Conservation (phyloP, 306 rosid genomes). For the Adenanthera pavonina region DNA sequence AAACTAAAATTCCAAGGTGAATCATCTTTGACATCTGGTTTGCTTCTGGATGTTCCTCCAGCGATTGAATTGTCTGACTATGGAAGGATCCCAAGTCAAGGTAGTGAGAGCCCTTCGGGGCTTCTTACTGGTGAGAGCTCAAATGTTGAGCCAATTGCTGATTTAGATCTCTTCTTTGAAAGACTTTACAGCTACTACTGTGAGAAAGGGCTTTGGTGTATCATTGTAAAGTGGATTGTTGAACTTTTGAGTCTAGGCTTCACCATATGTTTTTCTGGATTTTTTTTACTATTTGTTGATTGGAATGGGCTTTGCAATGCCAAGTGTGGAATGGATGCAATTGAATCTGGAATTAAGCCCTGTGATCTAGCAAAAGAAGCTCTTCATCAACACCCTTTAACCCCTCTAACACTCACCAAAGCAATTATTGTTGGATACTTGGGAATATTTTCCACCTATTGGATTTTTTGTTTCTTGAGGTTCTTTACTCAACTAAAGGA, state of each 20-base stretch:
- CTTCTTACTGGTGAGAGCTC: conserved; percentile 80
- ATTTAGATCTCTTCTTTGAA: conserved; percentile 95
- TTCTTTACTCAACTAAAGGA: conserved; percentile 84
- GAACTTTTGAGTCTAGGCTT: conserved; percentile 91
- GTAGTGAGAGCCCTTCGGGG: conserved; percentile 90
- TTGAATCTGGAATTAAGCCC: conserved; percentile 86
- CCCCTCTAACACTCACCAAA: conserved; percentile 73
- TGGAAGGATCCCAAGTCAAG: conserved; percentile 67
- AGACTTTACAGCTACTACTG: conserved; percentile 86
- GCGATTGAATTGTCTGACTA: conserved; percentile 82
- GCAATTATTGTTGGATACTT: conserved; percentile 87
- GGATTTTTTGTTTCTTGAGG: conserved; percentile 90
- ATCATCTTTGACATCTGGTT: conserved; percentile 61
- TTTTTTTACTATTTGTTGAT: conserved; percentile 80
- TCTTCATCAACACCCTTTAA: conserved; percentile 78
- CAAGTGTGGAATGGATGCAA: conserved; percentile 96
- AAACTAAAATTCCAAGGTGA: conserved; percentile 61
- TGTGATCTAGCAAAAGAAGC: conserved; percentile 96
- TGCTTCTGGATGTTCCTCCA: conserved; percentile 65
- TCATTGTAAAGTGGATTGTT: conserved; percentile 85
- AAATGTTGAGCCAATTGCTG: conserved; percentile 80
- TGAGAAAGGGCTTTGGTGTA: conserved; percentile 95
- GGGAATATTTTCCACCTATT: conserved; percentile 84
- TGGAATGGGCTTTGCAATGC: conserved; percentile 96
- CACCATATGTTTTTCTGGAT: conserved; percentile 87